Conservation (phyloP, 1,284 basidiomycete species). For the Coniferiporia weirii region DNA sequence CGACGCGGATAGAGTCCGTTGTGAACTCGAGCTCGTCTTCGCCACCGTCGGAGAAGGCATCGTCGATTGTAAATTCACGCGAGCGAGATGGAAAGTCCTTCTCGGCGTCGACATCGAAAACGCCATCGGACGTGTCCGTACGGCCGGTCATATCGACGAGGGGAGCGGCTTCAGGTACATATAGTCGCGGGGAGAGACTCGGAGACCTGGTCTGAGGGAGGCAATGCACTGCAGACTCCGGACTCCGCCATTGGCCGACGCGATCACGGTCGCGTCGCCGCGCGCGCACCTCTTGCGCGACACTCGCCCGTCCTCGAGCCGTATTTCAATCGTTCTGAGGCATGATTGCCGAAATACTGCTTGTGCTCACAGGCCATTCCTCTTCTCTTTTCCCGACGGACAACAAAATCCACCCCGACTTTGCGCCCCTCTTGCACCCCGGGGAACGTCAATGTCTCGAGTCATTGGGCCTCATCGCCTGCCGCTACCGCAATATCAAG, state of each 20-base stretch:
- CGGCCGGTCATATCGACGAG: background rate
- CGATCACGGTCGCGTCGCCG: background rate
- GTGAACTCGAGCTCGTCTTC: constrained; percentile 51
- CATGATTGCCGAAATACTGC: constrained; percentile 83
- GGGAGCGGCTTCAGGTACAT: background rate
- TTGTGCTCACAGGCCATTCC: constrained; percentile 77
- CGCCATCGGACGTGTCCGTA: background rate
- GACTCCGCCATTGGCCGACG: background rate
- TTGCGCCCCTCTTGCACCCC: constrained; percentile 73
- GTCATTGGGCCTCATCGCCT: constrained; percentile 65
- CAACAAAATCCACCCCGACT: constrained; percentile 56
- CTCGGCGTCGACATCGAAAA: background rate
- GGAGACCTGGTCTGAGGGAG: too few relatives aligned
- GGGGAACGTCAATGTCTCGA: constrained; percentile 80
- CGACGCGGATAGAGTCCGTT: constrained; percentile 50
- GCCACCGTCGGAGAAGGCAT: constrained; percentile 60
- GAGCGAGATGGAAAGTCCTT: background rate
- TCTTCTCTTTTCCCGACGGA: constrained; percentile 72
- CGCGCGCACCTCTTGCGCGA: constrained; percentile 5
- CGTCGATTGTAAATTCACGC: constrained; percentile 49
- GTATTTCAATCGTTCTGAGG: constrained; percentile 13
- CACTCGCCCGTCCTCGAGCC: background rate
- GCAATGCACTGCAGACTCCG: background rate
- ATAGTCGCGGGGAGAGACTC: background rate
- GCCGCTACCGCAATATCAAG: constrained; percentile 68